Percentiles rank a stretch among this genome's conserved stretches.
Conservation (phyloP, 2,329 filamentous ascomycete genomes). For the Colletotrichum incanum region DNA sequence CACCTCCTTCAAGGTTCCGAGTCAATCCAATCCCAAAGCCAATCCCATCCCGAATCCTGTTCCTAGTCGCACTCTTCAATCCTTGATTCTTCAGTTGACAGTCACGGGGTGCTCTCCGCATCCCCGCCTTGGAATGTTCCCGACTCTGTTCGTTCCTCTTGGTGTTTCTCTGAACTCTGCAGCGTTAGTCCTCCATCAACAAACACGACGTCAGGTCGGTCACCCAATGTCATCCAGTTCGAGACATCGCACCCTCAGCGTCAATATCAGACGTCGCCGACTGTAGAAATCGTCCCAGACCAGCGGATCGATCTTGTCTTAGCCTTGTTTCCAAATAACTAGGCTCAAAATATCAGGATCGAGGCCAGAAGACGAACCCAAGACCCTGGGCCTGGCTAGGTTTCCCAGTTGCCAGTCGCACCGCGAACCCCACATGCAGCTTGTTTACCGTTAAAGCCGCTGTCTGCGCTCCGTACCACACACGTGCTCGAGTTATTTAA, state of each 20-base stretch:
- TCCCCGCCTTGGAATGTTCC: slow-evolving; percentile 2
- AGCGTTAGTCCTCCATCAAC: not conserved
- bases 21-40: slow-evolving; percentile 4
- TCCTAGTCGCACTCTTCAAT: not conserved
- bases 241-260: not conserved
- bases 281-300: not conserved
- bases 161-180: not conserved
- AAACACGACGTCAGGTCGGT: not conserved
- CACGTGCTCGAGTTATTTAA: slow-evolving; percentile 23
- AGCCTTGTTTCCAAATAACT: slow-evolving; percentile 27
- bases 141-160: not conserved
- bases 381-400: slow-evolving; percentile 5
- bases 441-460: slow-evolving; percentile 2
- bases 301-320: not conserved
- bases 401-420: not conserved
- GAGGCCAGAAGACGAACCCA: slow-evolving; percentile 10
- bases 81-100: not conserved
- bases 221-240: not conserved
- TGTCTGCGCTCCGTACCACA: not conserved
- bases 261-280: slow-evolving; percentile 4
- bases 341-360: not conserved
- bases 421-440: slow-evolving; percentile 19
- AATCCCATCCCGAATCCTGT: slow-evolving; percentile 2
- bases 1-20: slow-evolving; percentile 14
- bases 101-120: not conserved